Percentiles rank a stretch among this genome's conserved stretches.
phyloP scores from a whole-genome alignment of 805 yeast genomes.

The Limtongia smithiae region DNA sequence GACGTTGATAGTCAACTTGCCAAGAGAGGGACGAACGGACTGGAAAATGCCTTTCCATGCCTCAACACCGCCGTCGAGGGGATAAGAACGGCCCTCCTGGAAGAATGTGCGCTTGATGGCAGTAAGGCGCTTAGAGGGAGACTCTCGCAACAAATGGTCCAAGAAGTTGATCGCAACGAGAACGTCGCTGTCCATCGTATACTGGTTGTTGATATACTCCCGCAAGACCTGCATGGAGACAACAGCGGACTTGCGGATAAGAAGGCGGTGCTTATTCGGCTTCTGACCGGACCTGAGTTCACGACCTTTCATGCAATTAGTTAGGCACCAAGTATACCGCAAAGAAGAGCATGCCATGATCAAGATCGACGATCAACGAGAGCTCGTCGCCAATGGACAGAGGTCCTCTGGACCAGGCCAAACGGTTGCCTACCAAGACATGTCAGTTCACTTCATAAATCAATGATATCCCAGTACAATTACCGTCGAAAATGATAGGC shows the following conservation, averaged over 20 bases:
- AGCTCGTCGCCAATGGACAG: slow-evolving; percentile 9
- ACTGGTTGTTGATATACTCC: slow-evolving; percentile 12
- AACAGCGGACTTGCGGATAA: slow-evolving; percentile 9
- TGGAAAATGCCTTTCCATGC: slow-evolving; percentile 37
- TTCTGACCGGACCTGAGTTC: neutral
- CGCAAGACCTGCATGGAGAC: slow-evolving; percentile 17
- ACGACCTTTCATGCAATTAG: neutral
- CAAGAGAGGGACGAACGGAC: slow-evolving; percentile 35
- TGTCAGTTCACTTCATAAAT: neutral
- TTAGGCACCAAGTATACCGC: neutral
- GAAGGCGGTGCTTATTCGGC: slow-evolving; percentile 4
- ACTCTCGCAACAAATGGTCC: slow-evolving; percentile 15
- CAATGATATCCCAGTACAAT: neutral
- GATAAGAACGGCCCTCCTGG: slow-evolving; percentile 3
- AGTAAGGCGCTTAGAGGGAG: slow-evolving; percentile 10
- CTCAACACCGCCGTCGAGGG: slow-evolving; percentile 33
- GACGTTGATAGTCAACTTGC: slow-evolving; percentile 34
- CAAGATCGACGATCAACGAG: slow-evolving; percentile 10
- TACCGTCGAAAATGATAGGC: slow-evolving; percentile 12
- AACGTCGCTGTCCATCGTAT: slow-evolving; percentile 12
- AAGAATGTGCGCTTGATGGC: slow-evolving; percentile 13
- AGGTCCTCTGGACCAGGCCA: slow-evolving; percentile 15
- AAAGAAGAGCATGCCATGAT: slow-evolving; percentile 1
- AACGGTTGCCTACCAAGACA: slow-evolving; percentile 6
- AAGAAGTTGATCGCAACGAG: slow-evolving; percentile 17